phyloP scores from a whole-genome alignment of 352 stramenopile genomes.

The Phytopythium chamaehyphon region DNA sequence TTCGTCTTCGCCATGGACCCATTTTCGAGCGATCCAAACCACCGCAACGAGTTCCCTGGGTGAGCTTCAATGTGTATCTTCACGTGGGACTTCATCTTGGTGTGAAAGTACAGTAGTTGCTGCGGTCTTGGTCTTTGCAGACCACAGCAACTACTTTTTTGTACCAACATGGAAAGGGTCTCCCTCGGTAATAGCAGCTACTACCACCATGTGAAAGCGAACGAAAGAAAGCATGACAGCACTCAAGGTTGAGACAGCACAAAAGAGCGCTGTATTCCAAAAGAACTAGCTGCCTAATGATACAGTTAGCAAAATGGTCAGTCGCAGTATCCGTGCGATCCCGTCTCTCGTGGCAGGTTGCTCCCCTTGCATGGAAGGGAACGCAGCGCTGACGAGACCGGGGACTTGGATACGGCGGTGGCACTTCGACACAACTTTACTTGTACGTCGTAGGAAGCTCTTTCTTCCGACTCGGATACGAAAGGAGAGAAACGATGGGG shows the following conservation, averaged over 20 bases:
- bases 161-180: too few species aligned
- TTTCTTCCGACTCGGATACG: slow-evolving; percentile 62
- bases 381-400: slow-evolving; percentile 18
- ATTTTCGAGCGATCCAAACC: too few species aligned
- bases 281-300: slow-evolving; percentile 72
- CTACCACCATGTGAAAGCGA: background rate
- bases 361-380: background rate
- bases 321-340: slow-evolving; percentile 36
- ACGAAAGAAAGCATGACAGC: background rate
- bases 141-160: too few species aligned
- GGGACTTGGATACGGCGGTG: slow-evolving; percentile 35
- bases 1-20: too few species aligned
- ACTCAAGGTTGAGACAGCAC: background rate
- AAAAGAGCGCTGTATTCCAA: slow-evolving; percentile 59
- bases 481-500: slow-evolving; percentile 37
- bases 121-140: too few species aligned
- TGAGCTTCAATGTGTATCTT: background rate
- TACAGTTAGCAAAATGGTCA: slow-evolving; percentile 74
- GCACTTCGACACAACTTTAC: slow-evolving; percentile 51
- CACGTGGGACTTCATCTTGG: too few species aligned
- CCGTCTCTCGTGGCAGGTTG: background rate
- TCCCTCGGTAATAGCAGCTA: too few species aligned
- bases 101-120: too few species aligned
- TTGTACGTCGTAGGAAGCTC: slow-evolving; percentile 75
- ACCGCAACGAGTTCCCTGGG: too few species aligned